A percentile compares a stretch with the other conserved stretches of the same genome.
These are phyloP conservation scores for Trichophyton benhamiae DNA, from an alignment of 2,329 filamentous ascomycete species.

Conservation along the genomic window DNA sequence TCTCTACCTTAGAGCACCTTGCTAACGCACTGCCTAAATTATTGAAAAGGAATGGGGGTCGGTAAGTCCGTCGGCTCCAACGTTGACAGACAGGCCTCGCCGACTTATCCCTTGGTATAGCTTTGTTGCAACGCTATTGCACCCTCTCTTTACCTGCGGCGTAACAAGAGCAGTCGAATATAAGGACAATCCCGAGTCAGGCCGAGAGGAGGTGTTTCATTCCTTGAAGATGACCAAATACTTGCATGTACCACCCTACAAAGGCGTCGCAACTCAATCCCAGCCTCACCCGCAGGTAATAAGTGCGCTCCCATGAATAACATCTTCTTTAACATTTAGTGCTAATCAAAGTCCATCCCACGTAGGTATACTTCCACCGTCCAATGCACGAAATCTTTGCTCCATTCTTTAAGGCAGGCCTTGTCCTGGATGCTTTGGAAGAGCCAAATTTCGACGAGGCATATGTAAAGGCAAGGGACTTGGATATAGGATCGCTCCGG, in stretches of 20 bases:
- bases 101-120: conserved; percentile 16
- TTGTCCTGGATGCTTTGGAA: conserved; percentile 38
- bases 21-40: conserved; percentile 32
- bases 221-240: conserved; percentile 33
- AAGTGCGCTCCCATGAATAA: conserved; percentile 9
- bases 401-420: conserved; percentile 31
- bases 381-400: conserved; percentile 36
- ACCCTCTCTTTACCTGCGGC: conserved; percentile 40
- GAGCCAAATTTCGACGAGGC: conserved; percentile 35
- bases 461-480: conserved; percentile 6
- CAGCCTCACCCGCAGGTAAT: conserved; percentile 26
- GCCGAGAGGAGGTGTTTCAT: conserved; percentile 25
- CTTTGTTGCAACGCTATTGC: conserved; percentile 38
- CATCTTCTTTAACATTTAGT: not conserved
- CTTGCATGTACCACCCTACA: conserved; percentile 30
- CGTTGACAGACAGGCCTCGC: not conserved
- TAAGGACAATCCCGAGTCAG: conserved; percentile 26
- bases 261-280: conserved; percentile 26
- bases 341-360: conserved; percentile 11
- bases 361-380: conserved; percentile 31
- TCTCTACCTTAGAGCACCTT: conserved; percentile 33
- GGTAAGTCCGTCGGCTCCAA: conserved; percentile 23
- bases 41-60: conserved; percentile 28
- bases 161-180: conserved; percentile 31
- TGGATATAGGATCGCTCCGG: conserved; percentile 9